Conservation (phyloP, 192 early-diverging fungal species). For the Gamsiella multidivaricata region DNA sequence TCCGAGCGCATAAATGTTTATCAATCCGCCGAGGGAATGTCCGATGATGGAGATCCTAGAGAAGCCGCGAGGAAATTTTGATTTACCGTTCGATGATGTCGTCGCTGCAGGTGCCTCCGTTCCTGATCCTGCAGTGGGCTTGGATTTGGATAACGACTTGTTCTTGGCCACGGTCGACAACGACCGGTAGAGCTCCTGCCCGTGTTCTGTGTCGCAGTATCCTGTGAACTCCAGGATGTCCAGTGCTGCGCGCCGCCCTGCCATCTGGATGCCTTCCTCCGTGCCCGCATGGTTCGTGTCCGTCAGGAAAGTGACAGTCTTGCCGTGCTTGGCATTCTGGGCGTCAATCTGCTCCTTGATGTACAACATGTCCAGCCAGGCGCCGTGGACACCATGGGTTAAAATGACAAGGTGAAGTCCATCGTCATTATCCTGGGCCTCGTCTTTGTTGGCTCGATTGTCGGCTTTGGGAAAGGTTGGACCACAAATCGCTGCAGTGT, state of each 20-base stretch:
- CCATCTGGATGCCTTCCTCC: slow-evolving; percentile 58
- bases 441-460: background rate
- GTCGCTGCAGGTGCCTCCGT: slow-evolving; percentile 2
- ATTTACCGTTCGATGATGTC: slow-evolving; percentile 1
- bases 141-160: slow-evolving; percentile 6
- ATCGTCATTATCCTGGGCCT: background rate
- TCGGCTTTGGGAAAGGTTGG: slow-evolving; percentile 17
- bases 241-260: slow-evolving; percentile 54
- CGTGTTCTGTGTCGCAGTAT: slow-evolving; percentile 34
- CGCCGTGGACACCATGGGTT: slow-evolving; percentile 59
- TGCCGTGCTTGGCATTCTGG: slow-evolving; percentile 16
- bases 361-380: slow-evolving; percentile 55
- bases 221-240: slow-evolving; percentile 52
- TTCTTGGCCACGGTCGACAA: background rate
- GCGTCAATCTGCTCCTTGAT: slow-evolving; percentile 55
- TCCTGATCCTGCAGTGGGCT: background rate
- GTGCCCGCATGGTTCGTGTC: slow-evolving; percentile 61
- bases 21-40: slow-evolving; percentile 63
- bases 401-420: slow-evolving; percentile 52
- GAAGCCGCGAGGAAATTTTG: slow-evolving; percentile 21
- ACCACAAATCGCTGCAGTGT: slow-evolving; percentile 35
- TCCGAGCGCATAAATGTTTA: slow-evolving; percentile 56
- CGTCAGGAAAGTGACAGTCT: slow-evolving; percentile 35
- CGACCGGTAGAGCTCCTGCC: slow-evolving; percentile 11
- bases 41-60: slow-evolving; percentile 60